A percentile compares a stretch with the other conserved stretches of the same genome.
These are phyloP conservation scores for Neoarthrinium moseri DNA, from an alignment of 2,329 filamentous ascomycete genomes.

Conservation along the genomic window DNA sequence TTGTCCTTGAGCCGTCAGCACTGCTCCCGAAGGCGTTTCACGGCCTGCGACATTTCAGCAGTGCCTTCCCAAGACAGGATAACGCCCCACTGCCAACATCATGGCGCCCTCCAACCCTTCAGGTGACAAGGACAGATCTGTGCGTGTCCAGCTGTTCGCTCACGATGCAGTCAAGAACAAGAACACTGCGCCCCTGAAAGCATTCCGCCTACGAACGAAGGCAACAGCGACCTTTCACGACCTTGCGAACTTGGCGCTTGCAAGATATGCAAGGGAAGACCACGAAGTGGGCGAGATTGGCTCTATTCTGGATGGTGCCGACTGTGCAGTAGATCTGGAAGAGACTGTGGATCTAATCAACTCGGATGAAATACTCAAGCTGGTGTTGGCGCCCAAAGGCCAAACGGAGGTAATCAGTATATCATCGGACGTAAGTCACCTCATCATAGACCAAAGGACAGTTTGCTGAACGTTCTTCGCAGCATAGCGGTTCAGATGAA, in stretches of 20 bases:
- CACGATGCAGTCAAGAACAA: neutral
- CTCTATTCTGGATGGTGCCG: neutral
- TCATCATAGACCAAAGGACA: no score
- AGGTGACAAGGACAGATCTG: neutral
- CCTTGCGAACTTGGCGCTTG: neutral
- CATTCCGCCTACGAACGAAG: conserved; percentile 1
- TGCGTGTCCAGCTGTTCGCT: neutral
- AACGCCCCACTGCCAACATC: no score
- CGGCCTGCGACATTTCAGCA: no score
- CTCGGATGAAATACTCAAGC: neutral
- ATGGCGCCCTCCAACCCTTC: no score
- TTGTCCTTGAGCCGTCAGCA: no score
- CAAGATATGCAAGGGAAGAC: neutral
- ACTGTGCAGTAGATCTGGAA: conserved; percentile 1
- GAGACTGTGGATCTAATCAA: neutral
- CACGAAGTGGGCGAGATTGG: neutral
- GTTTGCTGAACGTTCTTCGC: no score
- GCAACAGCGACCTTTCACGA: neutral
- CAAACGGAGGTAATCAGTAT: no score
- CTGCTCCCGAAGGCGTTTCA: no score
- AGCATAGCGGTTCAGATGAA: no score
- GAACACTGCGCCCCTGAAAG: neutral
- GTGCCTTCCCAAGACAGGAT: no score
- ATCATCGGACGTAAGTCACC: no score
- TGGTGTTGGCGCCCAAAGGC: conserved; percentile 1